Evolutionary conservation across 1,284 basidiomycete genomes (phyloP).

Genomic region (Salmacisia buchloeana): DNA sequence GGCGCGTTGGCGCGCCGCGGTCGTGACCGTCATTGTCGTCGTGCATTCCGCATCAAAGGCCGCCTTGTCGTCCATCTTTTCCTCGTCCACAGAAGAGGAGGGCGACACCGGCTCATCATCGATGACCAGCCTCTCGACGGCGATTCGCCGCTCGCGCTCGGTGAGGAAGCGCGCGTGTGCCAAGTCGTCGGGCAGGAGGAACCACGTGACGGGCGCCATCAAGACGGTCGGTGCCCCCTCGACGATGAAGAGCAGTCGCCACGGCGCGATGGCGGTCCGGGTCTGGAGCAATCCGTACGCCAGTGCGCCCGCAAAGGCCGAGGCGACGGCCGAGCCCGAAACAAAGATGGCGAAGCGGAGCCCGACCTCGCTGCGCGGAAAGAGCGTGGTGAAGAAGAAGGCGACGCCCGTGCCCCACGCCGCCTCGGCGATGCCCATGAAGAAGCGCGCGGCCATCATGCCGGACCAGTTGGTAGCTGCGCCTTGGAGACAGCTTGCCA

Average conservation of each 20-base stretch:
- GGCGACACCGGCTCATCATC: too few species aligned
- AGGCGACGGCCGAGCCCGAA: slow-evolving; percentile 19
- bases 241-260: slow-evolving; percentile 40
- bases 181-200: slow-evolving; percentile 37
- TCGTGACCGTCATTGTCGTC: slow-evolving; percentile 14
- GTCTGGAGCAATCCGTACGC: slow-evolving; percentile 42
- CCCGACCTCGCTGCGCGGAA: slow-evolving; percentile 39
- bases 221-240: slow-evolving; percentile 42
- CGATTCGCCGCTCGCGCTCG: slow-evolving; percentile 30
- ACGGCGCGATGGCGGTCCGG: slow-evolving; percentile 23
- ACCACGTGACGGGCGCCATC: slow-evolving; percentile 26
- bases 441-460: slow-evolving; percentile 38
- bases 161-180: slow-evolving; percentile 33
- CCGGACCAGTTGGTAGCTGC: slow-evolving; percentile 32
- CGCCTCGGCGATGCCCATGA: slow-evolving; percentile 39
- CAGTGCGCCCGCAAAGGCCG: slow-evolving; percentile 33
- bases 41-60: neutral
- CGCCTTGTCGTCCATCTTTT: neutral
- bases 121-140: slow-evolving; percentile 28
- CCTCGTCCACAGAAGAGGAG: slow-evolving; percentile 1
- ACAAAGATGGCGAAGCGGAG: slow-evolving; percentile 36
- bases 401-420: slow-evolving; percentile 40
- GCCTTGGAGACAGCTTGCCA: slow-evolving; percentile 30
- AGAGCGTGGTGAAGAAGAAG: slow-evolving; percentile 41
- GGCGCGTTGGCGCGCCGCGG: neutral